Evolutionary conservation across 106 monocot species (phyloP), one percentile per base, ranked within the genome.

Genomic region (Apostasia shenzhenica): DNA sequence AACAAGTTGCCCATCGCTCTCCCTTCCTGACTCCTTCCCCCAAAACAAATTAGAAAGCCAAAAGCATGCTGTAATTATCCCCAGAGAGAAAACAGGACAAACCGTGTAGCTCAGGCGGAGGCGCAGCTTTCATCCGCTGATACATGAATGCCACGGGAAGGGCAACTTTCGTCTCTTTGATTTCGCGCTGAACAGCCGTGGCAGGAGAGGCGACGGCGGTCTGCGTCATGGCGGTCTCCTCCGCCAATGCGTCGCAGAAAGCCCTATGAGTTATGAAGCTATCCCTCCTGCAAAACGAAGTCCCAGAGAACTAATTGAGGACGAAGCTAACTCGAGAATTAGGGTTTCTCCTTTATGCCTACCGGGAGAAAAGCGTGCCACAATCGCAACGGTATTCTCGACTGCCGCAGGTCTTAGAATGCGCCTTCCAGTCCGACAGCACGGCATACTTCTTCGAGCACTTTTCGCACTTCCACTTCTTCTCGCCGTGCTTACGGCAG

Each of bases 391-490:
- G 68, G 14, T 42, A 52, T 54, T 53, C 54, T 14, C 68, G 26
- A 11, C 14, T 52, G 26, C 54, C 68, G 43, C 68, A 54, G 7
- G 68, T 68, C 40, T 68, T 52, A 54, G 54, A 10, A 26, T 68
- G 54, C 6, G 92, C 92, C 72, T 92, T 92, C 88, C 92, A 92
- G 70, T 92, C 92, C 2, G 92, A 92, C 76, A 85, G 92, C 10
- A 92, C 92, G 2, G 92, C 92, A 67, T 88, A 88, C 12, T 77
- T 67, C 78, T 88, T 84, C 8, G 77, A 72, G 69, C 87, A 88
- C 78, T 84, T 83, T 44, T 87, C 87, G 60, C 87, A 87, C 87
- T 81, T 83, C 84, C 86, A 86, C 66, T 82, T 82, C 82, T 86
- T 86, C 82, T 86, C 86, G 8, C 86, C 86, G 63, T 86, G 86